Conservation (phyloP, 2,329 filamentous ascomycete species). For the Furcasterigmium sp. region DNA sequence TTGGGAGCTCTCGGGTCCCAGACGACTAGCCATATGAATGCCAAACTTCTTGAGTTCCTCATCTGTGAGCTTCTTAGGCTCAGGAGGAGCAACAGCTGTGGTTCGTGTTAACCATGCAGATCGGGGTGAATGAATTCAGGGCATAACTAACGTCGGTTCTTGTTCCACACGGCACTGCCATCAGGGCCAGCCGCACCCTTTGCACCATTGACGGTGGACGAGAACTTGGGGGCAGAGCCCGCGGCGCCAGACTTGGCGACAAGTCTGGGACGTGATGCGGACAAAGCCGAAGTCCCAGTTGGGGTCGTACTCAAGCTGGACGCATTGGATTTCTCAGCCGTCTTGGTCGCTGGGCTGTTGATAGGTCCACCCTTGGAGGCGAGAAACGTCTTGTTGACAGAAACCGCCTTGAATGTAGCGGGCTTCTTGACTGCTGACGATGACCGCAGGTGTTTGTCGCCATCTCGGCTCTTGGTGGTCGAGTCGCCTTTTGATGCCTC, state of each 20-base stretch:
- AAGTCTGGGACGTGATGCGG: constrained; percentile 61
- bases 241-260: constrained; percentile 68
- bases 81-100: constrained; percentile 57
- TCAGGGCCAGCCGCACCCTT: constrained; percentile 61
- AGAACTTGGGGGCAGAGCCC: constrained; percentile 41
- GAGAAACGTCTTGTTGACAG: constrained; percentile 79
- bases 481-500: constrained; percentile 59
- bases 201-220: constrained; percentile 46
- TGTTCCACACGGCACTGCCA: constrained; percentile 78
- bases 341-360: constrained; percentile 39
- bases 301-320: constrained; percentile 38
- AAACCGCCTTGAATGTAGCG: constrained; percentile 76
- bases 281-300: constrained; percentile 38
- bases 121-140: no score
- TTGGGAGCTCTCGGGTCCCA: constrained; percentile 68
- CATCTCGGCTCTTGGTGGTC: constrained; percentile 48
- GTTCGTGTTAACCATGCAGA: constrained; percentile 15
- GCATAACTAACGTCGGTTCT: constrained; percentile 66
- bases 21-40: constrained; percentile 75
- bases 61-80: constrained; percentile 78
- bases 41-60: constrained; percentile 84
- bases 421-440: constrained; percentile 66
- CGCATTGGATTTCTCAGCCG: constrained; percentile 43
- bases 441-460: constrained; percentile 53
- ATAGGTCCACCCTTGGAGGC: constrained; percentile 56